Percentiles rank a stretch among this genome's conserved stretches.
Conservation (phyloP, 495 filamentous ascomycete species). For the Melanomma pulvis-pyrius region DNA sequence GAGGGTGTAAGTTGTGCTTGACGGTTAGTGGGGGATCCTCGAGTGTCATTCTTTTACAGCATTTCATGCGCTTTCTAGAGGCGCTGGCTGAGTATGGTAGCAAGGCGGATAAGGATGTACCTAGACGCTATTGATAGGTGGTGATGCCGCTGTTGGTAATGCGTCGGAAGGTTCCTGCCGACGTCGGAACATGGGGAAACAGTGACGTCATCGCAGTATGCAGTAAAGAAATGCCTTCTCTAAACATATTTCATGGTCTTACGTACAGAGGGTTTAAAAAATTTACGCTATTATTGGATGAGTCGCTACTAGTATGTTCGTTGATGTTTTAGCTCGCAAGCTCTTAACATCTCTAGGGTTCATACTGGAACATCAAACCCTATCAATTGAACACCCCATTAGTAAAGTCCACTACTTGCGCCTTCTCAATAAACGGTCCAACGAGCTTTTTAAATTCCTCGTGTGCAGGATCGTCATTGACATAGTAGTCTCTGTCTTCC, state of each 20-base stretch:
- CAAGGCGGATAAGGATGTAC: not conserved
- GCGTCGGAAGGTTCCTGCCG: not conserved
- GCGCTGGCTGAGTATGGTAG: not conserved
- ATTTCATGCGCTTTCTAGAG: not conserved
- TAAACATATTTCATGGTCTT: too few relatives aligned
- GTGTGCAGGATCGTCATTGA: conserved; percentile 50
- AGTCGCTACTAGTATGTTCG: too few relatives aligned
- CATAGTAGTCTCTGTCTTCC: conserved; percentile 46
- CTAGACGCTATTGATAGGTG: not conserved
- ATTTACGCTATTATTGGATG: too few relatives aligned
- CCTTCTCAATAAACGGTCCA: conserved; percentile 40
- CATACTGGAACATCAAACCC: too few relatives aligned
- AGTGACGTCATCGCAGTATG: not conserved
- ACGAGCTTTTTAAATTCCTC: too few relatives aligned
- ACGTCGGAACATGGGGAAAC: not conserved
- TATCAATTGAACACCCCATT: not conserved
- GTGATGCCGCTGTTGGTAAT: not conserved
- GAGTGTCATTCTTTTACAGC: too few relatives aligned
- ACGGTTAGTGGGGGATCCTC: not conserved
- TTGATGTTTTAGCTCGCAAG: too few relatives aligned
- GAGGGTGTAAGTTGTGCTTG: not conserved
- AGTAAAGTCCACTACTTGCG: conserved; percentile 48
- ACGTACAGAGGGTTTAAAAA: too few relatives aligned
- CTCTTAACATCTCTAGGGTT: too few relatives aligned
- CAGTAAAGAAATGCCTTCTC: too few relatives aligned